Evolutionary conservation across 169 alveolate genomes (phyloP).

Genomic region (Babesia ovata): DNA sequence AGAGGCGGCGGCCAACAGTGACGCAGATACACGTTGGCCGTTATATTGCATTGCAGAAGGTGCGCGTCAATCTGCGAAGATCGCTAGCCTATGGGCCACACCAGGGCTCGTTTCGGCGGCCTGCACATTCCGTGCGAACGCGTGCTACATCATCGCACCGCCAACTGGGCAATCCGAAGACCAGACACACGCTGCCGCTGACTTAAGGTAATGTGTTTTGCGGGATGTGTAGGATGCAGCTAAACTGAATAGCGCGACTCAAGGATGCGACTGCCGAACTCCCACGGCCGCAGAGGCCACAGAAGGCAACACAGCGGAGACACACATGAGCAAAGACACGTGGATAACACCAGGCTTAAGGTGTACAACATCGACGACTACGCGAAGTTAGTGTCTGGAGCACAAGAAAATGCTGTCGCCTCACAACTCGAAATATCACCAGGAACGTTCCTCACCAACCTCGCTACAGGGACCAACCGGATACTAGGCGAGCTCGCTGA

Average conservation of each 20-base stretch:
- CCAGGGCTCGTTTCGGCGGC: no score
- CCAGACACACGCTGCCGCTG: neutral
- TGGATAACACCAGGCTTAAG: neutral
- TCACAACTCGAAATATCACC: constrained; percentile 33
- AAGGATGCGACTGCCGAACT: constrained; percentile 11
- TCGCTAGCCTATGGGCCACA: no score
- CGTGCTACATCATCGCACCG: constrained; percentile 18
- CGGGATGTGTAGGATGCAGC: neutral
- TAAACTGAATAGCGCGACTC: neutral
- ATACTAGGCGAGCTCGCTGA: constrained; percentile 16
- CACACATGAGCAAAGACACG: neutral
- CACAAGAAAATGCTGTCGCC: neutral
- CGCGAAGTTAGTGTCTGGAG: constrained; percentile 6
- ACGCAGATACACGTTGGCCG: no score
- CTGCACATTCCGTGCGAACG: constrained; percentile 12
- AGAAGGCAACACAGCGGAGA: neutral
- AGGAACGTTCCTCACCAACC: constrained; percentile 2
- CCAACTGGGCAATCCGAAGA: neutral
- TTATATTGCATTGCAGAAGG: no score
- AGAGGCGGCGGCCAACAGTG: no score
- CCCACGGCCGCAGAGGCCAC: neutral
- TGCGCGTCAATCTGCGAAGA: no score
- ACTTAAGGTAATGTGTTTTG: neutral
- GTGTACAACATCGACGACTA: constrained; percentile 29
- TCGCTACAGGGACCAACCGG: constrained; percentile 3